Conservation (phyloP, 495 filamentous ascomycete genomes). For the Penicillium cataractarum region DNA sequence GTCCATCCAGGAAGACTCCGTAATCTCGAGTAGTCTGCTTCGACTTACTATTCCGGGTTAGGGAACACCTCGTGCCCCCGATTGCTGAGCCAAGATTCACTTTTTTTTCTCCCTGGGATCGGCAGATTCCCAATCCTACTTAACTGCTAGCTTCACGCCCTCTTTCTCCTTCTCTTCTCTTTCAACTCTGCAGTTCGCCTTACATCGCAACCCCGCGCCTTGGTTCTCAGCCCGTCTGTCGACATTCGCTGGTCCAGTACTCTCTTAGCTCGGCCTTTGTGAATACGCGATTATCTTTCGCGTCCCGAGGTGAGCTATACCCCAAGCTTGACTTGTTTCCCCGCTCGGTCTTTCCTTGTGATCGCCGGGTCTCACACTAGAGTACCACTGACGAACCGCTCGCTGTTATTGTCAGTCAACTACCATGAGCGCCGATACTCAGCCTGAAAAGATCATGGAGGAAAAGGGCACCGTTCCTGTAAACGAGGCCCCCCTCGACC, state of each 20-base stretch:
- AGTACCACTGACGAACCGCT: neutral
- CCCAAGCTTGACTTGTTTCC: neutral
- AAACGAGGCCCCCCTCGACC: constrained; percentile 24
- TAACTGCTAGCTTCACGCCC: neutral
- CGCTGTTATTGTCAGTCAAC: neutral
- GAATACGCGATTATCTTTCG: neutral
- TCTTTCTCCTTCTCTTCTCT: neutral
- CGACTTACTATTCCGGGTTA: constrained; percentile 14
- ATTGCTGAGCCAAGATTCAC: neutral
- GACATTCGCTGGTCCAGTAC: constrained; percentile 14
- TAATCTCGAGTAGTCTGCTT: constrained; percentile 1
- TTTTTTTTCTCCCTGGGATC: neutral
- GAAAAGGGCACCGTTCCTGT: constrained; percentile 22
- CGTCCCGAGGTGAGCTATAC: neutral
- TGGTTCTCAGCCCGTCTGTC: neutral
- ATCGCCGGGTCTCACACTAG: neutral
- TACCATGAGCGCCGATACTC: constrained; percentile 16
- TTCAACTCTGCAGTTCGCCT: neutral
- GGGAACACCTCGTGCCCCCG: neutral
- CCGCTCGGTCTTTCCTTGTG: neutral
- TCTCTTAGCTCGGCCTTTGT: constrained; percentile 6
- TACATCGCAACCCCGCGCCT: neutral
- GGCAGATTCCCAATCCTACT: neutral
- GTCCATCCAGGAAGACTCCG: too few relatives aligned
- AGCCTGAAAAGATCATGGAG: constrained; percentile 11